Percentiles rank a stretch among this genome's conserved stretches.
phyloP scores from a whole-genome alignment of 805 yeast species.

The Ogataea methylovora region DNA sequence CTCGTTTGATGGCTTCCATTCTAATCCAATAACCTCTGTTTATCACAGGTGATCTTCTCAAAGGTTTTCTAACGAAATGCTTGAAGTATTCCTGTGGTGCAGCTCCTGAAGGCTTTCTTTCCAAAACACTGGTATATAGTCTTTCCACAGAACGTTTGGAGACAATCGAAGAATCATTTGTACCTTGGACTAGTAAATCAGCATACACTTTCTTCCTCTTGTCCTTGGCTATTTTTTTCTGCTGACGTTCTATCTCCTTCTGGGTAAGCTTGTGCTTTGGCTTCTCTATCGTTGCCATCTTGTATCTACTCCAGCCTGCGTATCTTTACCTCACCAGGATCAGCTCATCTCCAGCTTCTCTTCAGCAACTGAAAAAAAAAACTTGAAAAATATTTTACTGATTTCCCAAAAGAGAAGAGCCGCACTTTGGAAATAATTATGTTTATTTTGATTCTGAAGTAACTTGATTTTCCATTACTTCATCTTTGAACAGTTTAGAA shows the following conservation, averaged over 20 bases:
- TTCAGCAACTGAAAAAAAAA: too few species aligned
- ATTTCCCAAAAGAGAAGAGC: too few species aligned
- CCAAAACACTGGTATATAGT: conserved; percentile 34
- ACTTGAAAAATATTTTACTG: too few species aligned
- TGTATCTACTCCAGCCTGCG: neutral
- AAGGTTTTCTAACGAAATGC: conserved; percentile 57
- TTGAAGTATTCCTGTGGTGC: conserved; percentile 47
- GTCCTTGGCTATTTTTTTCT: conserved; percentile 30
- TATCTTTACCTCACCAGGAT: too few species aligned
- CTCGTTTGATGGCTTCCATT: conserved; percentile 56
- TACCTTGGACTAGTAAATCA: conserved; percentile 72
- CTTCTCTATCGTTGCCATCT: neutral
- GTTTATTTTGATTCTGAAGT: too few species aligned
- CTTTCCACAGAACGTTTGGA: conserved; percentile 76
- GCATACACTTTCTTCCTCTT: conserved; percentile 40
- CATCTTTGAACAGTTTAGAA: too few species aligned
- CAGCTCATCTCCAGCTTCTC: too few species aligned
- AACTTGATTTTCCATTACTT: too few species aligned
- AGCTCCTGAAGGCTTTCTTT: conserved; percentile 3
- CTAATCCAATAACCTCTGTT: conserved; percentile 82
- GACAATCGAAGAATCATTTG: conserved; percentile 77
- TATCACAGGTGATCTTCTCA: conserved; percentile 70
- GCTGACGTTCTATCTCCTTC: conserved; percentile 6
- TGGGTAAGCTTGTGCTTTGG: neutral
- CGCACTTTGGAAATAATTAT: too few species aligned